Conservation (phyloP, 140 eudicot species). For the Oenanthe javanica region DNA sequence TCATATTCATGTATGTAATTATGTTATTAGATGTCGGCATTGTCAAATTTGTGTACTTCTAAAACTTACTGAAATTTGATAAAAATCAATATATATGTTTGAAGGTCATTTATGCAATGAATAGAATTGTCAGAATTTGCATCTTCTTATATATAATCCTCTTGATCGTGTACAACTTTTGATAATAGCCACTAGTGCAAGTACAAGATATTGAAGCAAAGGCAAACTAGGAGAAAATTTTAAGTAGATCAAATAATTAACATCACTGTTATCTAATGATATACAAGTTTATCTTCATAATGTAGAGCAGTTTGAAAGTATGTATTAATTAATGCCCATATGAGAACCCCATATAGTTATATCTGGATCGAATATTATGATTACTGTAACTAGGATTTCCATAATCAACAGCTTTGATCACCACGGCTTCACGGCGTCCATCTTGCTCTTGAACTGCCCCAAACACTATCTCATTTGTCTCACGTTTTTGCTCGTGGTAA, state of each 20-base stretch:
- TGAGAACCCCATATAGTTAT: constrained; percentile 69
- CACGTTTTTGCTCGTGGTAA: constrained; percentile 44
- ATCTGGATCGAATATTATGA: constrained; percentile 56
- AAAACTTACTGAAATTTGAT: background rate
- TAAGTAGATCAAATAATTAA: background rate
- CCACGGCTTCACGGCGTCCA: constrained; percentile 64
- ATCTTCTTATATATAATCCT: background rate
- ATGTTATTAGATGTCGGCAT: background rate
- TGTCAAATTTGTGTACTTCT: background rate
- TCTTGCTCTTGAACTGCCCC: constrained; percentile 94
- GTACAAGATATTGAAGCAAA: background rate
- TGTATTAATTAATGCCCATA: constrained; percentile 33
- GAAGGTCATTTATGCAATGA: background rate
- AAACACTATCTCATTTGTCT: constrained; percentile 73
- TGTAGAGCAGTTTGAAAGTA: background rate
- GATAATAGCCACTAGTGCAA: background rate
- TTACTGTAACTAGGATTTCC: constrained; percentile 40
- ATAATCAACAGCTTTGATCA: constrained; percentile 78
- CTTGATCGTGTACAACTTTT: background rate
- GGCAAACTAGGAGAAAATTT: background rate
- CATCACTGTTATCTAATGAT: background rate
- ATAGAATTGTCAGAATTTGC: background rate
- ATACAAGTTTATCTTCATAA: background rate
- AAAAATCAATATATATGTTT: background rate
- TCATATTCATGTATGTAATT: background rate